Base-by-base conservation (phyloP, 371 early-diverging fungal genomes). In the Mortierella sp. region DNA sequence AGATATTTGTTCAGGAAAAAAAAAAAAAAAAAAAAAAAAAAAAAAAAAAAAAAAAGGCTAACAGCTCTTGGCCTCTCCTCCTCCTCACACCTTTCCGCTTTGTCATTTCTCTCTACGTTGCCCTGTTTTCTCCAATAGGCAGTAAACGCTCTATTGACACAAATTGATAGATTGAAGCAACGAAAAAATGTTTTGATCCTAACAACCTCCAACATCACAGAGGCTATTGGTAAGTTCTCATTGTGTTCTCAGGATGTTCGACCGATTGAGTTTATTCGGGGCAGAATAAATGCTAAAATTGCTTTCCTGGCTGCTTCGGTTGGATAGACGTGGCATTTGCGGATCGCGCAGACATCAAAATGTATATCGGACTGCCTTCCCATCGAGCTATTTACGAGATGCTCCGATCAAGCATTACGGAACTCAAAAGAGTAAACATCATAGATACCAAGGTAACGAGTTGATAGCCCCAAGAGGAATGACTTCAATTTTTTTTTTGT, bases 191-290 rank as follows among this genome's bases (percentile, higher is more conserved):
- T 88, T 0, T 72, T 92, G 43, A 81, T 92, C 12, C 29, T 92
- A 70, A 81, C 90, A 18, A 91, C 91, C 1, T 88, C 90, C 4
- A 91, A 92, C 62, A 83, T 92, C 26, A 89, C 88, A 1, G 85
- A 87, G 55, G 89, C 89, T 15, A 90, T 88, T 56, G 89, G 87
- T 86, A 66, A 21, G 64, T 15, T 18, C 12, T 37, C 18, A 15
- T 43, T 52, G 23, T 26, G 1, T 15, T 48, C n/a, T n/a, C n/a
- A n/a, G n/a, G n/a, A n/a, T n/a, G n/a, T n/a, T n/a, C n/a, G n/a
- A n/a, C n/a, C n/a, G n/a, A n/a, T n/a, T n/a, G n/a, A n/a, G n/a
- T n/a, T n/a, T n/a, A n/a, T n/a, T 25, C 30, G 15, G 9, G 16
- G 21, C 0, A 14, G 23, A 28, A 55, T 26, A 23, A 60, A 15